phyloP scores from a whole-genome alignment of 257 asterid genomes.

The Solanum ossicruentum region DNA sequence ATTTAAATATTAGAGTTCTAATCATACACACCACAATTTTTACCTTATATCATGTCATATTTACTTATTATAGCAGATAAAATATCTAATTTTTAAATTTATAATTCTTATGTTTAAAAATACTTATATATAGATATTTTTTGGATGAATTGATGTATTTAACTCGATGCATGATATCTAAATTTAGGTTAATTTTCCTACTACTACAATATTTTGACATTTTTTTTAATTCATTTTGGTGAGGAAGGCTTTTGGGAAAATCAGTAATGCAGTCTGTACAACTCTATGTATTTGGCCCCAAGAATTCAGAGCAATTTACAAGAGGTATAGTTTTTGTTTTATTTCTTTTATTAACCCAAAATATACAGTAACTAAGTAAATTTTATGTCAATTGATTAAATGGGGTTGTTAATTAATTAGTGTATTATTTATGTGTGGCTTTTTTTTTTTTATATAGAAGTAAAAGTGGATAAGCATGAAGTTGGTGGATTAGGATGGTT shows the following conservation, averaged over 20 bases:
- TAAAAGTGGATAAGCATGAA: constrained; percentile 42
- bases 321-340: constrained; percentile 12
- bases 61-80: too few species aligned
- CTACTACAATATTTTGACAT: neutral
- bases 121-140: neutral
- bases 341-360: neutral
- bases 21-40: neutral
- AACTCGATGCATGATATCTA: neutral
- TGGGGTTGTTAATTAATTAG: neutral
- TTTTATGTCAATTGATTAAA: neutral
- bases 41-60: neutral
- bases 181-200: neutral
- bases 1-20: neutral
- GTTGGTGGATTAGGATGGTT: constrained; percentile 58
- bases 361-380: neutral
- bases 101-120: neutral
- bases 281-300: constrained; percentile 41
- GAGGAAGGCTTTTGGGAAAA: constrained; percentile 36
- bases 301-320: constrained; percentile 12
- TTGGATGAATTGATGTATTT: neutral
- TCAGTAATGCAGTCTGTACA: constrained; percentile 58
- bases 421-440: neutral
- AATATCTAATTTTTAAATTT: neutral
- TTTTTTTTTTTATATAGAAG: constrained; percentile 9
- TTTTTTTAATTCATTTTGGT: neutral